phyloP scores from a whole-genome alignment of 192 early-diverging fungal species.

The Kickxella alabastrina region DNA sequence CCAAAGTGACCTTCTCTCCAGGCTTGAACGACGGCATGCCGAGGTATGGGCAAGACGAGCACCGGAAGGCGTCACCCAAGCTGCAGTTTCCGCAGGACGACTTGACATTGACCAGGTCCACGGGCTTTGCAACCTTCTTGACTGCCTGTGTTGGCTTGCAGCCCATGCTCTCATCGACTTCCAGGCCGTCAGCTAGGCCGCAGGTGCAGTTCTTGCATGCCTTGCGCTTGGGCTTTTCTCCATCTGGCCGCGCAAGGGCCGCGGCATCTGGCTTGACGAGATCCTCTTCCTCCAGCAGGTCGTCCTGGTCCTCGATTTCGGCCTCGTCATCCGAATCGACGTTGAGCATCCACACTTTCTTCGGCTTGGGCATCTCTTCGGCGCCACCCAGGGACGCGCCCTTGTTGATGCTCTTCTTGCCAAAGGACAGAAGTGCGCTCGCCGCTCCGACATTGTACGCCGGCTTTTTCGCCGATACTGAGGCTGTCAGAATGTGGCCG shows the following conservation, averaged over 20 bases:
- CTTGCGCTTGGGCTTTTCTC: conserved; percentile 76
- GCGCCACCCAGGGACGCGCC: conserved; percentile 29
- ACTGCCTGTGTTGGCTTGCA: conserved; percentile 55
- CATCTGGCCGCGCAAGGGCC: conserved; percentile 62
- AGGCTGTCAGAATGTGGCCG: conserved; percentile 29
- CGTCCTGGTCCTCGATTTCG: conserved; percentile 85
- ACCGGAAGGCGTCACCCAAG: conserved; percentile 97
- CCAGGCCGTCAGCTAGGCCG: conserved; percentile 78
- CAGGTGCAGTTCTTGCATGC: conserved; percentile 98
- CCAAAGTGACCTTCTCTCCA: conserved; percentile 87
- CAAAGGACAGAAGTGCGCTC: conserved; percentile 75
- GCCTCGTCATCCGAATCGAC: conserved; percentile 73
- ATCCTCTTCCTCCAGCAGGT: conserved; percentile 79
- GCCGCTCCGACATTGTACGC: conserved; percentile 83
- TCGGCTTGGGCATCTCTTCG: conserved; percentile 18
- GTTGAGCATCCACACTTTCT: conserved; percentile 71
- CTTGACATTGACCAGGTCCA: conserved; percentile 56
- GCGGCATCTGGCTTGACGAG: conserved; percentile 65
- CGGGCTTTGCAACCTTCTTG: conserved; percentile 44
- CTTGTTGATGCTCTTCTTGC: conserved; percentile 57
- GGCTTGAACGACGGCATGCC: conserved; percentile 97
- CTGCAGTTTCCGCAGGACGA: conserved; percentile 77
- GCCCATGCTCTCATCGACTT: conserved; percentile 48
- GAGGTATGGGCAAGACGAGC: conserved; percentile 90
- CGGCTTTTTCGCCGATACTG: conserved; percentile 68